phyloP scores from a whole-genome alignment of 23 red algal species.

The Pyropia yezoensis region DNA sequence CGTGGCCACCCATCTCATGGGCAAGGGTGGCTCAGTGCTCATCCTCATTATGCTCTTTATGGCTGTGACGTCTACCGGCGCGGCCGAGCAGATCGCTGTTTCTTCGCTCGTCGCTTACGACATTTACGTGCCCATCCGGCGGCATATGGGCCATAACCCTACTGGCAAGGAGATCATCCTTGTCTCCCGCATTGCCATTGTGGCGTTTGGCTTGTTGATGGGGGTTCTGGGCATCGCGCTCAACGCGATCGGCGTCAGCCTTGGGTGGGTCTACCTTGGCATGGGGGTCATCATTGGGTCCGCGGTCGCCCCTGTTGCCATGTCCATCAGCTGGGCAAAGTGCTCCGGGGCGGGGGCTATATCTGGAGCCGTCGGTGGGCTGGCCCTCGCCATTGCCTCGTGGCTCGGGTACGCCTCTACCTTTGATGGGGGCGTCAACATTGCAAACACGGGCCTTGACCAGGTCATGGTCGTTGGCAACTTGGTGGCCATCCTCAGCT shows the following conservation, averaged over 20 bases:
- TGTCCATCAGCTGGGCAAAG: constrained; percentile 51
- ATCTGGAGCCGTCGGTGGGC: constrained; percentile 20
- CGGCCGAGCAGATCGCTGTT: constrained; percentile 63
- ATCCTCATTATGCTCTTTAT: constrained; percentile 81
- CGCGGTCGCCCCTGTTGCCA: constrained; percentile 53
- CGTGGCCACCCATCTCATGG: constrained; percentile 47
- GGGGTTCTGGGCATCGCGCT: constrained; percentile 57
- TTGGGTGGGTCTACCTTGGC: constrained; percentile 62
- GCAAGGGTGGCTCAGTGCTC: constrained; percentile 37
- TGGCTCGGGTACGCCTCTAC: constrained; percentile 49
- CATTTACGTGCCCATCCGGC: constrained; percentile 28
- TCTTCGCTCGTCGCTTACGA: constrained; percentile 70
- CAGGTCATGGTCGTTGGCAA: constrained; percentile 55
- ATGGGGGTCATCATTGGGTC: constrained; percentile 76
- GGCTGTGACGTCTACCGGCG: constrained; percentile 74
- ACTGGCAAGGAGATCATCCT: constrained; percentile 58
- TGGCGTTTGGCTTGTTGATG: constrained; percentile 57
- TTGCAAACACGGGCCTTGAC: constrained; percentile 33
- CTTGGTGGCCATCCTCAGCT: constrained; percentile 56
- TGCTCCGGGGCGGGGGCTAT: constrained; percentile 25
- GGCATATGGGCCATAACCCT: constrained; percentile 50
- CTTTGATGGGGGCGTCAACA: constrained; percentile 14
- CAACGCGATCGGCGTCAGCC: constrained; percentile 44
- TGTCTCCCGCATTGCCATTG: constrained; percentile 55
- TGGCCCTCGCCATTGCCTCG: constrained; percentile 23